Conservation (phyloP, 2,329 filamentous ascomycete species). For the Parascedosporium putredinis region DNA sequence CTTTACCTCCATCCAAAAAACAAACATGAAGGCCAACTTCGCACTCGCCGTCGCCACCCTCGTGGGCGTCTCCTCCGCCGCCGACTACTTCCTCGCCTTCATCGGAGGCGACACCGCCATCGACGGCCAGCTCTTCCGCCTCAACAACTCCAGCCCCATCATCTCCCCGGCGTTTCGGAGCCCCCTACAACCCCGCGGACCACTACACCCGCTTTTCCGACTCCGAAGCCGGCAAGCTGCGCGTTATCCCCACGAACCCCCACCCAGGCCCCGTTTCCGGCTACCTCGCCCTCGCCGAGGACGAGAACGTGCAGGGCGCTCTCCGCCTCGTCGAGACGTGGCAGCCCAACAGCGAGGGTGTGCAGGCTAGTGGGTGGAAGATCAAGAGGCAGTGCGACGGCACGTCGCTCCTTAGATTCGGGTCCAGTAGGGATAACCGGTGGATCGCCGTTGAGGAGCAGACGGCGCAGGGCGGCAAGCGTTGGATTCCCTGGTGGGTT, state of each 20-base stretch:
- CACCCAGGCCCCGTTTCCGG: not conserved
- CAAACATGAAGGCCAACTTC: not conserved
- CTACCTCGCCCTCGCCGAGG: not conserved
- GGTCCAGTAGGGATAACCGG: not conserved
- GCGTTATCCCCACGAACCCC: not conserved
- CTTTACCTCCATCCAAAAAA: not conserved
- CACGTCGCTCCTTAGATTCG: not conserved
- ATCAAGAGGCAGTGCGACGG: not conserved
- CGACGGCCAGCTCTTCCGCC: not conserved
- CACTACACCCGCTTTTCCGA: not conserved
- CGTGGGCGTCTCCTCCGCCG: not conserved
- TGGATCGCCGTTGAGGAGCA: not conserved
- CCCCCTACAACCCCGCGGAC: not conserved
- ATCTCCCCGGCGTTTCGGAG: not conserved
- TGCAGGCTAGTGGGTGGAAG: not conserved
- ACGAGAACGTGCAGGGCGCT: not conserved
- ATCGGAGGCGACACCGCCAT: not conserved
- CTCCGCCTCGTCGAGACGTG: not conserved
- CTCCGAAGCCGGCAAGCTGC: not conserved
- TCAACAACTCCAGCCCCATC: not conserved
- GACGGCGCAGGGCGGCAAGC: not conserved
- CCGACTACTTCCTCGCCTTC: constrained; percentile 1
- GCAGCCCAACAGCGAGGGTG: not conserved
- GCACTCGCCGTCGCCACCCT: not conserved
- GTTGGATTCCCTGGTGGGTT: constrained; percentile 1